Evolutionary conservation across 352 stramenopile species (phyloP).

Genomic region (Pythium dissimile): DNA sequence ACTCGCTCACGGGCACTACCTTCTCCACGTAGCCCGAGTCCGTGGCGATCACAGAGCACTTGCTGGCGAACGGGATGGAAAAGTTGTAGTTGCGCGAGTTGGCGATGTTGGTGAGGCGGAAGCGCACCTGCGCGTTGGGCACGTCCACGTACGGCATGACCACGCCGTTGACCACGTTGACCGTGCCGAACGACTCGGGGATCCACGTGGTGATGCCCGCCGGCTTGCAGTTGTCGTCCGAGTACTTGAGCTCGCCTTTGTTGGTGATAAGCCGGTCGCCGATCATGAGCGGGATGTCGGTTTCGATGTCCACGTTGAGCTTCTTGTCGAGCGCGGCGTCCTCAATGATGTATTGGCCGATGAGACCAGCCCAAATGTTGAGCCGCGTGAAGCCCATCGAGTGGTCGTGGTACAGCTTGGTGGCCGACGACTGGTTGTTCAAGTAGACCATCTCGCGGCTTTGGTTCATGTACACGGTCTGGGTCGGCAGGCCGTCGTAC

Average conservation of each 20-base stretch:
- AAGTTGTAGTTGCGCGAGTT: conserved; percentile 80
- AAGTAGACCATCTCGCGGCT: conserved; percentile 49
- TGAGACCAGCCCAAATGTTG: conserved; percentile 61
- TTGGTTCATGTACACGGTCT: conserved; percentile 70
- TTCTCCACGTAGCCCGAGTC: conserved; percentile 62
- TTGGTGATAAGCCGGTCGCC: conserved; percentile 50
- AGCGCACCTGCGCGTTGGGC: conserved; percentile 53
- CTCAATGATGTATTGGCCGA: conserved; percentile 56
- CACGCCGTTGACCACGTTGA: conserved; percentile 66
- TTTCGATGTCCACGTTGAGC: conserved; percentile 54
- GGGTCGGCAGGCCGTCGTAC: conserved; percentile 52
- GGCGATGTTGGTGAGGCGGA: conserved; percentile 54
- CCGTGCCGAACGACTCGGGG: conserved; percentile 54
- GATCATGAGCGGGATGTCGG: conserved; percentile 56
- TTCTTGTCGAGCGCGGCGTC: conserved; percentile 42
- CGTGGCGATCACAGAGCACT: conserved; percentile 55
- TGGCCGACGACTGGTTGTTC: conserved; percentile 68
- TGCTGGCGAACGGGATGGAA: conserved; percentile 56
- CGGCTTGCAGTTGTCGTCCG: conserved; percentile 59
- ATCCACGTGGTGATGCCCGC: conserved; percentile 44
- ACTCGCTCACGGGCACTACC: conserved; percentile 20
- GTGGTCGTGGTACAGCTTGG: conserved; percentile 77
- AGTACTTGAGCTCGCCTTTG: conserved; percentile 60
- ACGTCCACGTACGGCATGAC: conserved; percentile 71
- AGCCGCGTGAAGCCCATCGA: conserved; percentile 60